phyloP scores from a whole-genome alignment of 352 stramenopile species.

The Phytophthora palmivora region DNA sequence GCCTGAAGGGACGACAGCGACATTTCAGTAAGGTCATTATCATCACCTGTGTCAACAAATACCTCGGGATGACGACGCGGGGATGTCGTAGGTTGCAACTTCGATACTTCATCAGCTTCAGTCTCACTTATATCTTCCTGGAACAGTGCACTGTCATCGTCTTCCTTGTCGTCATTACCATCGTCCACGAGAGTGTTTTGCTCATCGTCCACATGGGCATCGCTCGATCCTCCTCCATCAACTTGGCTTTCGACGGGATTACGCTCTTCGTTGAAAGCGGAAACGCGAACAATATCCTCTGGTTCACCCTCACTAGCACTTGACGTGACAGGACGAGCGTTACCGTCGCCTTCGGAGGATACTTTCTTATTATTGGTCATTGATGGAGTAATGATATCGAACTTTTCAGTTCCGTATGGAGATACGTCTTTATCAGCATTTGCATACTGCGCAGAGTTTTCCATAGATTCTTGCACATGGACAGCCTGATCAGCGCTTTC shows the following conservation, averaged over 20 bases:
- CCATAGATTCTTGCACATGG: neutral
- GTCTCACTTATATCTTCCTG: neutral
- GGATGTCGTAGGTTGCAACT: neutral
- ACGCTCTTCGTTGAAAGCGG: neutral
- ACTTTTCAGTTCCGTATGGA: constrained; percentile 1
- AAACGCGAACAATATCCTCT: constrained; percentile 3
- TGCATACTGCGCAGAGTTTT: neutral
- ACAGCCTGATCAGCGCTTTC: neutral
- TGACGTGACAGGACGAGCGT: neutral
- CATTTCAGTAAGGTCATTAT: neutral
- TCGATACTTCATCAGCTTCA: constrained; percentile 1
- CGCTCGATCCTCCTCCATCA: neutral
- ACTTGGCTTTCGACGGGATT: neutral
- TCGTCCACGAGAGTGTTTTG: constrained; percentile 17
- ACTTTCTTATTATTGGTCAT: neutral
- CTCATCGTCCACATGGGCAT: constrained; percentile 4
- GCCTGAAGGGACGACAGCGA: constrained; percentile 20
- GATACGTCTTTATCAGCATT: neutral
- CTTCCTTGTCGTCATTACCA: constrained; percentile 6
- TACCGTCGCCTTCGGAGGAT: neutral
- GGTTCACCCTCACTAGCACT: constrained; percentile 7
- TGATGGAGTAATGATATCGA: neutral
- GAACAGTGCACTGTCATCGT: neutral
- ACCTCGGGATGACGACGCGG: constrained; percentile 20
- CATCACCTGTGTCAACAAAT: constrained; percentile 18